Conservation (phyloP, 2,329 filamentous ascomycete genomes). For the Colletotrichum abscissum region DNA sequence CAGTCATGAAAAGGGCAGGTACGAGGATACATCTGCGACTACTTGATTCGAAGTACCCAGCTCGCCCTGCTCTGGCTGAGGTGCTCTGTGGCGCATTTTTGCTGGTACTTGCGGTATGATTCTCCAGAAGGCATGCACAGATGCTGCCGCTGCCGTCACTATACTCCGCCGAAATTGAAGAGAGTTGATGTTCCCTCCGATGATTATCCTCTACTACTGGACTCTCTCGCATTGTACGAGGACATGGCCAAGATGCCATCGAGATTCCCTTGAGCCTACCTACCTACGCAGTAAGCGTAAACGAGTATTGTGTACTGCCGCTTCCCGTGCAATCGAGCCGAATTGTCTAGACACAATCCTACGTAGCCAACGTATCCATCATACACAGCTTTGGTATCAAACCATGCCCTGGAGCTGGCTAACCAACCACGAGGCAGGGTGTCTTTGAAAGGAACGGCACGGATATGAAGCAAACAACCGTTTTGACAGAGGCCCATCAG, state of each 20-base stretch:
- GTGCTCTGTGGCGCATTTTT: neutral
- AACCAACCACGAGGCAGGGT: conserved; percentile 10
- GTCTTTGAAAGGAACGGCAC: conserved; percentile 12
- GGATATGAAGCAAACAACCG: conserved; percentile 22
- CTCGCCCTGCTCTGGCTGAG: neutral
- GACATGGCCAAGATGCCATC: conserved; percentile 6
- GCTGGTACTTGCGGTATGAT: neutral
- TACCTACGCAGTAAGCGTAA: neutral
- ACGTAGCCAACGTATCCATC: neutral
- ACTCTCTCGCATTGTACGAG: neutral
- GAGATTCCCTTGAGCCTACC: neutral
- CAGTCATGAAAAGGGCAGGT: neutral
- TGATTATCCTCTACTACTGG: neutral
- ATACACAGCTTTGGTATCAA: neutral
- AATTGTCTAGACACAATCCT: neutral
- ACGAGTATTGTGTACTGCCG: neutral
- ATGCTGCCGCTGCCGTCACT: conserved; percentile 18
- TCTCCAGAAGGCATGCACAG: conserved; percentile 3
- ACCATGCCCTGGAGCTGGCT: neutral
- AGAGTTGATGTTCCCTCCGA: neutral
- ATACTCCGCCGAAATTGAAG: neutral
- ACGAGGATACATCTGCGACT: neutral
- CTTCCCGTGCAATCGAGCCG: neutral
- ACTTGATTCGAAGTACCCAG: neutral
- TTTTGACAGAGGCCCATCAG: conserved; percentile 11